Evolutionary conservation across 768 basidiomycete genomes (phyloP), one percentile per base, ranked within the genome.

Genomic region (Boletus sensibilis): DNA sequence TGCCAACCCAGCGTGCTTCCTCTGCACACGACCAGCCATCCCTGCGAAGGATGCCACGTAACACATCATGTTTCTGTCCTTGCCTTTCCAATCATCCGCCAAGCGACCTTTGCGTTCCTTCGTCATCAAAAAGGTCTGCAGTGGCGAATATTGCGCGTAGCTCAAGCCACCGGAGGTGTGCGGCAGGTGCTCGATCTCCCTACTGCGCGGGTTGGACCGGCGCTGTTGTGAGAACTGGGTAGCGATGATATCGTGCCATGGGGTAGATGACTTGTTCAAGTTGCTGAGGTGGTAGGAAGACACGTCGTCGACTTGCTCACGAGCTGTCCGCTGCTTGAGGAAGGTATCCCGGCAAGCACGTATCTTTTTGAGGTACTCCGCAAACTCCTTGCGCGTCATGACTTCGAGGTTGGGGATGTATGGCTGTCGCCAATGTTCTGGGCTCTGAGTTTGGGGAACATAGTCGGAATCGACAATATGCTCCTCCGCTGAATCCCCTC

Each of bases 111-210:
- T 82, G 61, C 82, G 77, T 18, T 82, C 72, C 56, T 74, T 76
- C 9, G 77, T 76, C 66, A 74, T 77, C 67, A 85, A 73, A 50
- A 74, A 72, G 0, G 79, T 76, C 51, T 90, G 86, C 46, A 92
- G 71, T 7, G 58, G 50, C 7, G 86, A 76, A 35, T 80, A 76
- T 39, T 76, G 73, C 3, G 82, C 69, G 68, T 92, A 93, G 43
- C 75, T 72, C 40, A 92, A 76, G 4, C 82, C 91, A 38, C 78
- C 89, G 37, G 72, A 76, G 27, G 73, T 77, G 61, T 92, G 91
- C 0, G 88, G 88, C 53, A 81, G 76, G 41, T 81, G 85, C 57
- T 84, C 82, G 58, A 92, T 85, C 39, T 63, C 61, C 50, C 59
- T 72, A 37, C 55, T 68, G 21, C 61, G 58, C 8, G 69, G 56